phyloP scores from a whole-genome alignment of 768 basidiomycete genomes.

The Kwoniella heveanensis region DNA sequence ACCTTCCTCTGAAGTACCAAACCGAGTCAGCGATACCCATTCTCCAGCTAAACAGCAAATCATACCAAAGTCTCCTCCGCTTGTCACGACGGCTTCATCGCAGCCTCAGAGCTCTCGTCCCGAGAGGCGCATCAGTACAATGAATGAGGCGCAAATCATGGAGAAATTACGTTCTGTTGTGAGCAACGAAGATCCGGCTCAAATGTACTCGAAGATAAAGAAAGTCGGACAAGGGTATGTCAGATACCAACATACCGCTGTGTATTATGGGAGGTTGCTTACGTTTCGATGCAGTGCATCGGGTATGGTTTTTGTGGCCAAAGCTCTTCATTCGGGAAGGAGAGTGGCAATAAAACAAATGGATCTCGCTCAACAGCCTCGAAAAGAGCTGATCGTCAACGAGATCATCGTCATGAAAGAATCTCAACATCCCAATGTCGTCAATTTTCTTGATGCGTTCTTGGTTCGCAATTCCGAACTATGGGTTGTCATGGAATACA shows the following conservation, averaged over 20 bases:
- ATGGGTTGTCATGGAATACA: slow-evolving; percentile 99
- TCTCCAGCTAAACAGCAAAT: slow-evolving; percentile 2
- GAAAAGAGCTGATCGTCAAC: slow-evolving; percentile 97
- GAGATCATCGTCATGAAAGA: slow-evolving; percentile 99
- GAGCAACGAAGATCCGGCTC: slow-evolving; percentile 79
- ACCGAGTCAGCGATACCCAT: slow-evolving; percentile 12
- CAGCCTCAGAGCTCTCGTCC: slow-evolving; percentile 49
- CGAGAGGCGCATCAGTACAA: slow-evolving; percentile 88
- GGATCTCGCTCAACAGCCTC: slow-evolving; percentile 90
- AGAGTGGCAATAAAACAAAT: slow-evolving; percentile 99
- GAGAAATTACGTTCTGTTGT: slow-evolving; percentile 91
- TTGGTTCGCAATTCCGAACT: slow-evolving; percentile 83
- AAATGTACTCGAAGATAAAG: slow-evolving; percentile 92
- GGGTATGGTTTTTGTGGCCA: slow-evolving; percentile 96
- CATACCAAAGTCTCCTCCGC: slow-evolving; percentile 21
- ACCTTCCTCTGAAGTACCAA: slow-evolving; percentile 31
- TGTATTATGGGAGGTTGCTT: no score
- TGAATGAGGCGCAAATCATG: slow-evolving; percentile 98
- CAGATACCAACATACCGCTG: no score
- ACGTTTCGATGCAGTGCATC: no score
- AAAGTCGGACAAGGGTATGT: slow-evolving; percentile 98
- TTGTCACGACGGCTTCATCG: slow-evolving; percentile 20
- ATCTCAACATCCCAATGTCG: slow-evolving; percentile 93
- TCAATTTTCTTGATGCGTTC: slow-evolving; percentile 91
- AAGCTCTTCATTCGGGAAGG: slow-evolving; percentile 76